Conservation (phyloP, 495 filamentous ascomycete genomes). For the Xylaria intraflava region DNA sequence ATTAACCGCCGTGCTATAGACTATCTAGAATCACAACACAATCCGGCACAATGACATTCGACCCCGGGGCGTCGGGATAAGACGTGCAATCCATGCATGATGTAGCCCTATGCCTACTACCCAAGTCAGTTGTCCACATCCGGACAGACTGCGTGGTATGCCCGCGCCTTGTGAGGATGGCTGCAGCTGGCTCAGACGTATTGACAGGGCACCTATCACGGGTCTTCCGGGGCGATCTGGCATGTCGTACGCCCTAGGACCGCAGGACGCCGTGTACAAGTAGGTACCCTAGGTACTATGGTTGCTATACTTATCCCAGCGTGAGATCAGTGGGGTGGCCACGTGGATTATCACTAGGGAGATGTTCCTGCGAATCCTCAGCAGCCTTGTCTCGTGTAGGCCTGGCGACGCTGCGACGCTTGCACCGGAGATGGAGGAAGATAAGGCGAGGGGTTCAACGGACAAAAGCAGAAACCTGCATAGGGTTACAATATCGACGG, state of each 20-base stretch:
- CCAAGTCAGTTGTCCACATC: not conserved
- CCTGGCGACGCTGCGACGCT: not conserved
- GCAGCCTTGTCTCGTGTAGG: not conserved
- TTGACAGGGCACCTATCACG: not conserved
- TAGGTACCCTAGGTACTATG: too few species aligned
- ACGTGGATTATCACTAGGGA: slow-evolving; percentile 9
- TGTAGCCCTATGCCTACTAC: not conserved
- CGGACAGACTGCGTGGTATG: not conserved
- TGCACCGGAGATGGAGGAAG: not conserved
- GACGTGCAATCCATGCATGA: not conserved
- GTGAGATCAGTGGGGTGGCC: not conserved
- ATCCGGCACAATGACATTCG: too few species aligned
- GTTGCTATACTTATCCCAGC: not conserved
- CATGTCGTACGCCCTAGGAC: not conserved
- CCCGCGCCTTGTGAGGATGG: not conserved
- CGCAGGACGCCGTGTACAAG: not conserved
- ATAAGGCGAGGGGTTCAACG: not conserved
- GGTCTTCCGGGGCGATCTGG: not conserved
- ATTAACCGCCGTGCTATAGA: too few species aligned
- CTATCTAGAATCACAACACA: not conserved
- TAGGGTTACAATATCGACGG: slow-evolving; percentile 11
- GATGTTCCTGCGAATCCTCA: not conserved
- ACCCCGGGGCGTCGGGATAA: not conserved
- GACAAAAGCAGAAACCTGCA: not conserved
- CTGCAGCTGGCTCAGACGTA: not conserved